Evolutionary conservation across 352 stramenopile genomes (phyloP), one percentile per base, ranked within the genome.

Genomic region (Pythium volutum): DNA sequence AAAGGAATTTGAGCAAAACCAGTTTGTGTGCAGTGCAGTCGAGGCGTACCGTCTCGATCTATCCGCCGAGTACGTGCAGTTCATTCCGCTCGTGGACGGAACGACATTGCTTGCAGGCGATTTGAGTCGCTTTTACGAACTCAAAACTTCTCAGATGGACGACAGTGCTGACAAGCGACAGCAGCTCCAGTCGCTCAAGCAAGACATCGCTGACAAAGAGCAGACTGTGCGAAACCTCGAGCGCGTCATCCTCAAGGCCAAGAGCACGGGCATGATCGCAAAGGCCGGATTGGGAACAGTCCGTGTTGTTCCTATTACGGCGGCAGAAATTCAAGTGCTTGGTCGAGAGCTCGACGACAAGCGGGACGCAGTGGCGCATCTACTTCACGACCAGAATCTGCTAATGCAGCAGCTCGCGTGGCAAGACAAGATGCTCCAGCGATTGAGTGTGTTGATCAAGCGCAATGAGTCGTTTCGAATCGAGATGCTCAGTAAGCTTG

Each of bases 361-460:
- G 22, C 75, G 68, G 7, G 70, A 89, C 29, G 66, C 73, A 18
- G 29, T 88, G 16, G 79, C 75, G 9, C 60, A 69, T 3, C 18
- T 77, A 20, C 62, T 87, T 49, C 71, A 71, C 55, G 68, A 85
- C 20, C 55, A 76, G n/a, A 48, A 54, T 1, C 51, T 84, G n/a
- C 42, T 59, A 9, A 59, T 59, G 1, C 71, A 87, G 20, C 69
- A 84, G 39, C 59, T 91, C 20, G 58, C 55, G 0, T 89, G 79
- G 79, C 88, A 83, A 38, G 81, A 91, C 49, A 74, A 80, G 39
- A 56, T 88, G 29, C 64, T 91, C 14, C 81, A 91, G 54, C 81
- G 76, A 10, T 29, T 91, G 20, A 86, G 77, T 34, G 73, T 87
- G 18, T 57, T 87, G 7, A 83, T 89, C 62, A 84, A 91, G 64